Evolutionary conservation across 257 asterid genomes (phyloP), one percentile per base, ranked within the genome.

Genomic region (Solanum verrucosum): DNA sequence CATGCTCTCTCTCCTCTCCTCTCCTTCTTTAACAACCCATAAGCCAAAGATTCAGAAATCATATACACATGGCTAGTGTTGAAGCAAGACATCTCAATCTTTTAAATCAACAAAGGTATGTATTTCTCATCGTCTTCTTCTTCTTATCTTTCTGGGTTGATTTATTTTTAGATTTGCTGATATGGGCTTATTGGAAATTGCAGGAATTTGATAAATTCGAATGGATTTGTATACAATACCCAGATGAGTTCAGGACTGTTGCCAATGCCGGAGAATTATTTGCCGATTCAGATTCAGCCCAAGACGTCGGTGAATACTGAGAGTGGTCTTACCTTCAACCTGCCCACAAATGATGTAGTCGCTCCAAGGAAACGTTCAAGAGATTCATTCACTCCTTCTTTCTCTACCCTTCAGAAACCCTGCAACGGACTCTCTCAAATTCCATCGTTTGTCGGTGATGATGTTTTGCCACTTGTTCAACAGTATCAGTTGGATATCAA

Each of bases 401-500:
- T 27, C 63, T 20, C 63, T 1, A 60, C 79, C 0, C 31, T 88
- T 5, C 94, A 91, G 27, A 88, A 88, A 10, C 90, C 93, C 34
- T 65, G 72, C 72, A 65, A 10, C 33, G 72, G 34, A 65, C 72
- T 25, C 34, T 67, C 73, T 25, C 73, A 67, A 25, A 67, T 5
- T 12, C 37, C 37, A 6, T 79, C 88, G 2, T 87, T 88, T 9
- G 68, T 89, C 78, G 94, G 94, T 2, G 94, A 91, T 15, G 93
- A 92, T 23, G 18, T 91, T 35, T 15, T 92, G 77, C 95, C 94
- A 4, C 95, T 91, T 25, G 83, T 94, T 35, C 93, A 93, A 40
- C 96, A 94, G n/a, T 92, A 92, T 34, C 95, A 95, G 49, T 83
- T 90, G 42, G 98, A 96, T 75, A 93, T 95, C 75, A 97, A 95